Conservation (phyloP, 2,329 filamentous ascomycete species). For the Penicillium sp. region DNA sequence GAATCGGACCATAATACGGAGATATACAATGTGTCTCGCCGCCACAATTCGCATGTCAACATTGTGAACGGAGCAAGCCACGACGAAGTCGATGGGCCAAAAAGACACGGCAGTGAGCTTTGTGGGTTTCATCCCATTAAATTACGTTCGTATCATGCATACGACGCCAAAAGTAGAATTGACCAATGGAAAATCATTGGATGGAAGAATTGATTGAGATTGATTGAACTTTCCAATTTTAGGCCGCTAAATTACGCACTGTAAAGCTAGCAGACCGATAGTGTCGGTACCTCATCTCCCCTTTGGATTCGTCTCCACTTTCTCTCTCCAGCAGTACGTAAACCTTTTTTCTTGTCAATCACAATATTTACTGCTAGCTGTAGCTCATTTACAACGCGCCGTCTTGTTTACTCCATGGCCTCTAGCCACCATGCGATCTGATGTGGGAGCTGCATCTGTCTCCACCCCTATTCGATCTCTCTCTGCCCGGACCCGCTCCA, state of each 20-base stretch:
- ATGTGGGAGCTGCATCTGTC: constrained; percentile 5
- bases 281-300: constrained; percentile 5
- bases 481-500: constrained; percentile 5
- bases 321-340: not conserved
- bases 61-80: not conserved
- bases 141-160: not conserved
- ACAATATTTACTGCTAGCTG: not conserved
- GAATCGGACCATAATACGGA: not conserved
- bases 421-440: constrained; percentile 9
- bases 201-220: not conserved
- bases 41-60: too few species aligned
- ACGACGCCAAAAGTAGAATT: not conserved
- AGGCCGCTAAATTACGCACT: not conserved
- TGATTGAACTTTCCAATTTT: not conserved
- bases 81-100: not conserved
- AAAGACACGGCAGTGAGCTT: not conserved
- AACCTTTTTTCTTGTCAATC: not conserved
- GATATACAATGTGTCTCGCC: not conserved
- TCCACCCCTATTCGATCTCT: constrained; percentile 5
- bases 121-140: not conserved
- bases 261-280: constrained; percentile 1
- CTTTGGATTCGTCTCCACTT: constrained; percentile 1
- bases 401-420: not conserved
- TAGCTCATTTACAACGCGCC: not conserved
- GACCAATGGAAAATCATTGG: not conserved